Evolutionary conservation across 768 basidiomycete genomes (phyloP), one percentile per base, ranked within the genome.

Genomic region (Agrocybe praecox): DNA sequence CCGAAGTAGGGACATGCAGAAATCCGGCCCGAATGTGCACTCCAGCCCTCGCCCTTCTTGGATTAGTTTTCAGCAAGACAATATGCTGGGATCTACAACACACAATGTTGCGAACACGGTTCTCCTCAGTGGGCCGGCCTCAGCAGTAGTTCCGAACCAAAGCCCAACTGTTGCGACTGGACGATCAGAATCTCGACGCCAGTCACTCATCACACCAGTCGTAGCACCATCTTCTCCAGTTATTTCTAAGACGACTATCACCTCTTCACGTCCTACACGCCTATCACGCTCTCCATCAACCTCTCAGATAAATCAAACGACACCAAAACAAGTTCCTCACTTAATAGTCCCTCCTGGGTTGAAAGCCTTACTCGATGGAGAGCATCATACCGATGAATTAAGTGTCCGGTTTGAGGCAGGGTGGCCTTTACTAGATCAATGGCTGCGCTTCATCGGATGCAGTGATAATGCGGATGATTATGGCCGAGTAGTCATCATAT

Each of bases 311-410:
- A n/a, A 33, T 19, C 68, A 57, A 72, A 72, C 61, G 63, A 66
- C 46, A 60, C 58, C 47, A 57, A 67, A 19, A 59, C 71, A 56
- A 65, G 67, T 46, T 55, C 58, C 49, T 48, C 69, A 62, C 61
- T 68, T 57, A 22, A 62, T 72, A n/a, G 83, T 80, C 62, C 91
- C 91, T 8, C 74, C 76, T 5, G 83, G 84, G 12, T 63, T 95
- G 22, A 63, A 80, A 23, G 59, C 76, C 2, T 69, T 92, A 56
- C 77, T 98, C 12, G 89, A 98, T 65, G 97, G 96, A 9, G 90
- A 88, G 54, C 95, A 94, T 69, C 90, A 95, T 69, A 89, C 92
- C 1, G 96, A 98, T 67, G 96, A 98, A 73, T 73, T 98, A 44
- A 88, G 90, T 46, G 86, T 90, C 22, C 81, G 69, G 58, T 96